Evolutionary conservation across 805 yeast species (phyloP).

Genomic region (Wickerhamomyces chambardii): DNA sequence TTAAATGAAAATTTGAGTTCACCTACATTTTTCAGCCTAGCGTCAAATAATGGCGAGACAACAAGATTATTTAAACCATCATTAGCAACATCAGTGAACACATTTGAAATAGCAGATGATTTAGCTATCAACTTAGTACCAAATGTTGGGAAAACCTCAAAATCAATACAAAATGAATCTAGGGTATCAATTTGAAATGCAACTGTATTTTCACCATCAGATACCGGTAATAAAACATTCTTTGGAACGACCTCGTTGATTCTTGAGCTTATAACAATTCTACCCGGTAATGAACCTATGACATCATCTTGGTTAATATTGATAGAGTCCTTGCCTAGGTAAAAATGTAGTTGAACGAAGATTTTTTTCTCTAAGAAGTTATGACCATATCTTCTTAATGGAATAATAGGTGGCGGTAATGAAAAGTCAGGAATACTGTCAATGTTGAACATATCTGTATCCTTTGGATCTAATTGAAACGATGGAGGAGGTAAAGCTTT

Average conservation of each 20-base stretch:
- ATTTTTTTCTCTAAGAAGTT: slow-evolving; percentile 88
- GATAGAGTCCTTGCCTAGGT: slow-evolving; percentile 35
- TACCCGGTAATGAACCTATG: slow-evolving; percentile 51
- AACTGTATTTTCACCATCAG: slow-evolving; percentile 45
- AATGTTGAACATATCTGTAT: slow-evolving; percentile 23
- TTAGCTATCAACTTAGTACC: slow-evolving; percentile 91
- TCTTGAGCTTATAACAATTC: slow-evolving; percentile 73
- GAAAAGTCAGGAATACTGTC: slow-evolving; percentile 86
- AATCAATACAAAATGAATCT: slow-evolving; percentile 67
- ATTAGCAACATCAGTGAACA: slow-evolving; percentile 25
- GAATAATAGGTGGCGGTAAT: slow-evolving; percentile 94
- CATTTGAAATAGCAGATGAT: slow-evolving; percentile 63
- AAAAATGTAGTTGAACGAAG: slow-evolving; percentile 68
- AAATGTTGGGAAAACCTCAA: slow-evolving; percentile 89
- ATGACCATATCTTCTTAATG: slow-evolving; percentile 90
- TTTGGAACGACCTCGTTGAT: slow-evolving; percentile 82
- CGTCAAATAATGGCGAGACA: slow-evolving; percentile 71
- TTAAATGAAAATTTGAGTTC: slow-evolving; percentile 70
- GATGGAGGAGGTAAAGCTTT: slow-evolving; percentile 11
- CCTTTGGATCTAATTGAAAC: slow-evolving; percentile 14
- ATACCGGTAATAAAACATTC: slow-evolving; percentile 68
- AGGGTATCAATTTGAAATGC: slow-evolving; percentile 81
- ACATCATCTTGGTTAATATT: slow-evolving; percentile 31
- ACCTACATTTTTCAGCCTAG: slow-evolving; percentile 76
- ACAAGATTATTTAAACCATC: slow-evolving; percentile 29